A percentile compares a stretch with the other conserved stretches of the same genome.
Evolutionary conservation across 1,284 basidiomycete genomes (phyloP).

Genomic region (Cystobasidium sp.): DNA sequence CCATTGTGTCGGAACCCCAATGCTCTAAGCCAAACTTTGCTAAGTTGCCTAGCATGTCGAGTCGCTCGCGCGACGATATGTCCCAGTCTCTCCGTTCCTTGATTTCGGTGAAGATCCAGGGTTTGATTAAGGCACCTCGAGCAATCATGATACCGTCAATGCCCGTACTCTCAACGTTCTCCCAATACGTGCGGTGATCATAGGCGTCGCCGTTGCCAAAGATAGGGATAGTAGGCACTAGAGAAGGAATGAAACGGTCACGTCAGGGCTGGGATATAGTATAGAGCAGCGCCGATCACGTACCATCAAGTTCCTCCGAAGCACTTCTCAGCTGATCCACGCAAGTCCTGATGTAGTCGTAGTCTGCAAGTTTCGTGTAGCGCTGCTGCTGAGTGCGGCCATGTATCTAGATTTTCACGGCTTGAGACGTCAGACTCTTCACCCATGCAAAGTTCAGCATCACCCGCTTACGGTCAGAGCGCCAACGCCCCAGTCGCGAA

Average conservation of each 20-base stretch:
- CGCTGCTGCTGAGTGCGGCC: constrained; percentile 89
- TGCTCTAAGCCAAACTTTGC: constrained; percentile 60
- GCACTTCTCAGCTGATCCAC: constrained; percentile 79
- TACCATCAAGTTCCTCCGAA: constrained; percentile 74
- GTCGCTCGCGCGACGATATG: constrained; percentile 84
- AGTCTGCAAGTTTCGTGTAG: constrained; percentile 67
- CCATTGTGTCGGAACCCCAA: constrained; percentile 68
- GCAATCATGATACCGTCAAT: constrained; percentile 97
- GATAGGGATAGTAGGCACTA: constrained; percentile 83
- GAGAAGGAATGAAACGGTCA: constrained; percentile 1
- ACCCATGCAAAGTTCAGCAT: constrained; percentile 15
- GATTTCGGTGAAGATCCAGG: constrained; percentile 96
- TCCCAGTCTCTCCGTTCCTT: constrained; percentile 67
- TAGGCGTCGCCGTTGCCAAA: constrained; percentile 96
- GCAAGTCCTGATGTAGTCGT: constrained; percentile 86
- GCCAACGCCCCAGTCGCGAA: constrained; percentile 72
- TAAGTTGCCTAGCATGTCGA: constrained; percentile 82
- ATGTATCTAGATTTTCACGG: constrained; percentile 68
- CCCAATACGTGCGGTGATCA: constrained; percentile 81
- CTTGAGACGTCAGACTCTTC: constrained; percentile 1
- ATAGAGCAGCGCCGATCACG: constrained; percentile 54
- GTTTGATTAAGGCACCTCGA: constrained; percentile 92
- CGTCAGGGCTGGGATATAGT: not conserved
- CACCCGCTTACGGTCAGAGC: constrained; percentile 71
- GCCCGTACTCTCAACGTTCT: constrained; percentile 72